These are phyloP conservation scores for Alloascoidea africana DNA, from an alignment of 805 yeast species.

Conservation along the genomic window DNA sequence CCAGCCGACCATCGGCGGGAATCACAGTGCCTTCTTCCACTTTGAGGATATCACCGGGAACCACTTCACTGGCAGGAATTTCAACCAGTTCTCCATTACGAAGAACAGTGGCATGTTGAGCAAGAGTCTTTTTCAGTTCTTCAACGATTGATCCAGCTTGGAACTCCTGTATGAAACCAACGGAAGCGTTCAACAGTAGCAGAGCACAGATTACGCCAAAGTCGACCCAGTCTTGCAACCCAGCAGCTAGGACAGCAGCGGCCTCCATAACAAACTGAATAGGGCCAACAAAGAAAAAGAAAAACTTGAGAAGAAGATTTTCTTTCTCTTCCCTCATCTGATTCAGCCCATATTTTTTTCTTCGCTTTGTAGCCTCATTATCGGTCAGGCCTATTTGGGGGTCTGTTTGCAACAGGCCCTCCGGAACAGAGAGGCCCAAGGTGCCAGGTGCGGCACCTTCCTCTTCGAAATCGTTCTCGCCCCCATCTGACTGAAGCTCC, in stretches of 20 bases:
- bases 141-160: slow-evolving; percentile 97
- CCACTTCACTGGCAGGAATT: slow-evolving; percentile 72
- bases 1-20: slow-evolving; percentile 83
- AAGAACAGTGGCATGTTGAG: slow-evolving; percentile 75
- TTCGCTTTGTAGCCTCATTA: slow-evolving; percentile 67
- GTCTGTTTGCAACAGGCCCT: slow-evolving; percentile 69
- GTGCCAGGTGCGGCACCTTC: slow-evolving; percentile 37
- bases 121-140: slow-evolving; percentile 87
- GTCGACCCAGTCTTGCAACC: slow-evolving; percentile 96
- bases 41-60: slow-evolving; percentile 88
- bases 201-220: slow-evolving; percentile 93
- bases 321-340: slow-evolving; percentile 83
- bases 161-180: slow-evolving; percentile 95
- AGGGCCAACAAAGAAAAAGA: slow-evolving; percentile 84
- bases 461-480: slow-evolving; percentile 18
- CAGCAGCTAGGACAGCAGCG: slow-evolving; percentile 89
- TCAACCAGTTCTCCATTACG: slow-evolving; percentile 73
- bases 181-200: slow-evolving; percentile 74
- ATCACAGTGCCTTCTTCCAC: slow-evolving; percentile 88
- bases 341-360: slow-evolving; percentile 81
- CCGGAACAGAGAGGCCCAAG: slow-evolving; percentile 41
- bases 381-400: slow-evolving; percentile 60
- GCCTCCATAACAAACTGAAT: slow-evolving; percentile 94
- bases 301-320: slow-evolving; percentile 63
- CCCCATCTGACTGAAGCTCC: background rate